A percentile compares a stretch with the other conserved stretches of the same genome.
Evolutionary conservation across 2,329 filamentous ascomycete species (phyloP).

Genomic region (Exophiala bonariae): DNA sequence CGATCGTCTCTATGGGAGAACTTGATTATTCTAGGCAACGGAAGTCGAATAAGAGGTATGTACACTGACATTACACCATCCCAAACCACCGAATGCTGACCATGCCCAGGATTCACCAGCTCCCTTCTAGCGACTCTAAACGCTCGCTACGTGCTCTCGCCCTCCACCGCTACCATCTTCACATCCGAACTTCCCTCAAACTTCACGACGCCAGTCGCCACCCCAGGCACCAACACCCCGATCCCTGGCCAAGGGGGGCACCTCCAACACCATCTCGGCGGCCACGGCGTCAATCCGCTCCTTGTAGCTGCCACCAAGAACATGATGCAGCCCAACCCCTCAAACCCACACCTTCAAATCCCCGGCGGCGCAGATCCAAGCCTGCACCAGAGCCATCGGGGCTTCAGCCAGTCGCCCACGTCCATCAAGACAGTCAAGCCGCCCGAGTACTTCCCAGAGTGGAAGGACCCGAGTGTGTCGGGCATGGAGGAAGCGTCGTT

Average conservation of each 20-base stretch:
- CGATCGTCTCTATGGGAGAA: slow-evolving; percentile 88
- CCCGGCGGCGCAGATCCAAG: slow-evolving; percentile 35
- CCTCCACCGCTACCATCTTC: slow-evolving; percentile 92
- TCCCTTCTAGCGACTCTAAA: slow-evolving; percentile 78
- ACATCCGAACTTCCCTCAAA: slow-evolving; percentile 94
- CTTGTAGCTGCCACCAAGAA: slow-evolving; percentile 76
- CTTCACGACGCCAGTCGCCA: slow-evolving; percentile 85
- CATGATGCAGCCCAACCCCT: slow-evolving; percentile 41
- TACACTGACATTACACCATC: slow-evolving; percentile 31
- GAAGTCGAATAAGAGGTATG: slow-evolving; percentile 63
- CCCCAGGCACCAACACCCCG: slow-evolving; percentile 87
- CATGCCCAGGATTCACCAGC: slow-evolving; percentile 74
- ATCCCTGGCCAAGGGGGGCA: slow-evolving; percentile 45
- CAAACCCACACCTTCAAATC: slow-evolving; percentile 33
- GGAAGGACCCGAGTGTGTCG: slow-evolving; percentile 67
- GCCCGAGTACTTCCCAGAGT: slow-evolving; percentile 86
- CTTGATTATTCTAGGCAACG: slow-evolving; percentile 88
- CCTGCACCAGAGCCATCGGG: slow-evolving; percentile 55
- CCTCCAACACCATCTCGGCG: slow-evolving; percentile 57
- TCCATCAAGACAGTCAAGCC: slow-evolving; percentile 75
- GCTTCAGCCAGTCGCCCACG: slow-evolving; percentile 75
- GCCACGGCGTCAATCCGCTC: slow-evolving; percentile 77
- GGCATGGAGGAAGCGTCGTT: slow-evolving; percentile 81
- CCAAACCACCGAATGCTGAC: too few species aligned
- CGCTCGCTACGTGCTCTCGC: slow-evolving; percentile 84